phyloP scores from a whole-genome alignment of 257 asterid genomes.

The Fraxinus cuspidata region DNA sequence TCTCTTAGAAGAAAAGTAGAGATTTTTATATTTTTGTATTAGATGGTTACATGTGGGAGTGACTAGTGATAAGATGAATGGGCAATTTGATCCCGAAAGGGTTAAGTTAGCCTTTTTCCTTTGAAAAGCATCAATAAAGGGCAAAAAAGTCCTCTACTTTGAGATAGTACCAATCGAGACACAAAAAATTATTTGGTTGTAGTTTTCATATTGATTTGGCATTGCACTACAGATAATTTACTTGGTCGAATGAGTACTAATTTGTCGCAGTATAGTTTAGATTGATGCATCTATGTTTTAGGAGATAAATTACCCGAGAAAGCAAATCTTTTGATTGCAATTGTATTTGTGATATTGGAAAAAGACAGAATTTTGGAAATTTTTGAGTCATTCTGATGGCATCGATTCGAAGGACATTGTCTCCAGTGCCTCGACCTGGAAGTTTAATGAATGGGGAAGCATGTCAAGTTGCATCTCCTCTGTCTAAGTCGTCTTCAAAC shows the following conservation, averaged over 20 bases:
- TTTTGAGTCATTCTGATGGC: constrained; percentile 50
- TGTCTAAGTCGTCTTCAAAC: constrained; percentile 63
- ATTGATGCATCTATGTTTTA: not conserved
- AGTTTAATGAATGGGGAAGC: constrained; percentile 55
- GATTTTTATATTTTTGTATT: constrained; percentile 20
- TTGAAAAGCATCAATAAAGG: constrained; percentile 8
- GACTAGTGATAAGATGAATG: not conserved
- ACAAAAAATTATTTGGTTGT: constrained; percentile 1
- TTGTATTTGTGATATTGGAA: not conserved
- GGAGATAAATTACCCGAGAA: not conserved
- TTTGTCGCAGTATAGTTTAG: not conserved
- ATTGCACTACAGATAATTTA: constrained; percentile 13
- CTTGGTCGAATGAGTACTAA: not conserved
- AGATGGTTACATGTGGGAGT: constrained; percentile 9
- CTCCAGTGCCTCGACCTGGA: constrained; percentile 68
- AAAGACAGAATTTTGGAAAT: not conserved
- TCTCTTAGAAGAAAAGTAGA: constrained; percentile 25
- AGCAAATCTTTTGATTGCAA: constrained; percentile 1
- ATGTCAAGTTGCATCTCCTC: constrained; percentile 55
- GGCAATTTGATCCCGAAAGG: constrained; percentile 13
- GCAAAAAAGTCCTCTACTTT: constrained; percentile 17
- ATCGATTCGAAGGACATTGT: constrained; percentile 67
- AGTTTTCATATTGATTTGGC: not conserved
- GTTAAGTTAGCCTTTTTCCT: constrained; percentile 4
- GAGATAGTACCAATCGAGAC: constrained; percentile 3